These are phyloP conservation scores for Deakozyma indianensis DNA, from an alignment of 805 yeast genomes.

Conservation along the genomic window DNA sequence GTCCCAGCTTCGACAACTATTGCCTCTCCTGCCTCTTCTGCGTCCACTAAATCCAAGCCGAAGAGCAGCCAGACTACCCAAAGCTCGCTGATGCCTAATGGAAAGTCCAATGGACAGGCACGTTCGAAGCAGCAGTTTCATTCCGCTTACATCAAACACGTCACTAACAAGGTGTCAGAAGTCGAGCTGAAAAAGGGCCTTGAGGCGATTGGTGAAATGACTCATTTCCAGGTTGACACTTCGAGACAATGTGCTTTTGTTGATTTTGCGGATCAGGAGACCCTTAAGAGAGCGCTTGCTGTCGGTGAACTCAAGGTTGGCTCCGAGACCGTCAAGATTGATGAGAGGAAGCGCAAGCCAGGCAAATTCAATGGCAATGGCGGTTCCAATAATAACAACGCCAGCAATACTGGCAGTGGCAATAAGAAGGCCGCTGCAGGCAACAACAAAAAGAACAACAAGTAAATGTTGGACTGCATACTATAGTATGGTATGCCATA, in stretches of 20 bases:
- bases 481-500: no score
- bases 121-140: constrained; percentile 12
- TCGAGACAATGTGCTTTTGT: constrained; percentile 22
- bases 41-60: constrained; percentile 2
- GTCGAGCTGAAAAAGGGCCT: constrained; percentile 17
- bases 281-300: constrained; percentile 18
- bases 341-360: constrained; percentile 5
- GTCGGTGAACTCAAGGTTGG: constrained; percentile 19
- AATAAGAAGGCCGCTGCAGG: background rate
- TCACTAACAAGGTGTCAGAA: constrained; percentile 15
- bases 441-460: background rate
- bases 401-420: background rate
- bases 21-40: constrained; percentile 6
- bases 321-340: constrained; percentile 11
- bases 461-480: no score
- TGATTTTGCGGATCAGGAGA: constrained; percentile 20
- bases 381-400: background rate
- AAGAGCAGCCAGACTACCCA: constrained; percentile 4
- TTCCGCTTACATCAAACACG: constrained; percentile 24
- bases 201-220: constrained; percentile 17
- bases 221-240: constrained; percentile 21
- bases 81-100: constrained; percentile 3
- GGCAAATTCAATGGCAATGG: background rate
- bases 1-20: background rate
- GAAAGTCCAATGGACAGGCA: constrained; percentile 1